These are phyloP conservation scores for Penicillium brevicompactum DNA, from an alignment of 2,329 filamentous ascomycete genomes.

Conservation along the genomic window DNA sequence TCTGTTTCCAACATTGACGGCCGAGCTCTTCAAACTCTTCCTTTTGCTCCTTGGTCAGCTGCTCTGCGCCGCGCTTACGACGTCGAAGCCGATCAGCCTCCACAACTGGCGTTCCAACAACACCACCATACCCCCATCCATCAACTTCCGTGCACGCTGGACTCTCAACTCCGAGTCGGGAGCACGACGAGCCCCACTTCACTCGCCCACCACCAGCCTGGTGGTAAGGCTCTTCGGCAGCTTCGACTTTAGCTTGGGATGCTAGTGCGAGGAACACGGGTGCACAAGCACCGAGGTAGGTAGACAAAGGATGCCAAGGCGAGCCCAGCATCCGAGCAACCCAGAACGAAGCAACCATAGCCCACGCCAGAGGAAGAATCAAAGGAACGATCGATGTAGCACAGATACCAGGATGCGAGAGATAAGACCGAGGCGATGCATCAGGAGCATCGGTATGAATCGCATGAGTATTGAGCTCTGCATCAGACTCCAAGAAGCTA, in stretches of 20 bases:
- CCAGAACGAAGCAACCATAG: constrained; percentile 69
- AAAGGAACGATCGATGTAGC: constrained; percentile 80
- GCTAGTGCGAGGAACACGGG: constrained; percentile 78
- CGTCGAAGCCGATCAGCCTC: constrained; percentile 56
- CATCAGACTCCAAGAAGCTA: constrained; percentile 50
- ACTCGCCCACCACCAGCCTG: constrained; percentile 62
- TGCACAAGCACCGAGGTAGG: constrained; percentile 75
- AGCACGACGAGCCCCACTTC: constrained; percentile 84
- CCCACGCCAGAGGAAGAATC: constrained; percentile 66
- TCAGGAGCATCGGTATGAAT: constrained; percentile 12
- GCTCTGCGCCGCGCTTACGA: constrained; percentile 60
- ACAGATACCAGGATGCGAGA: constrained; percentile 85
- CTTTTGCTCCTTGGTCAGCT: constrained; percentile 55
- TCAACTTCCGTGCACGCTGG: constrained; percentile 80
- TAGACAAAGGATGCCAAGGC: constrained; percentile 80
- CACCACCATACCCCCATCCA: constrained; percentile 73
- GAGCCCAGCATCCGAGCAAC: constrained; percentile 77
- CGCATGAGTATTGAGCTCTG: constrained; percentile 10
- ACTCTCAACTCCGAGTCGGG: constrained; percentile 58
- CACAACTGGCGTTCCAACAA: constrained; percentile 53
- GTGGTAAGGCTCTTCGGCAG: constrained; percentile 47
- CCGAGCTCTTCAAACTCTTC: constrained; percentile 44
- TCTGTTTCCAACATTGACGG: constrained; percentile 43
- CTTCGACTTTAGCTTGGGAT: constrained; percentile 50
- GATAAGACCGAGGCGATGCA: constrained; percentile 65